These are phyloP conservation scores for Adansonia gregorii DNA, from an alignment of 441 rosid species.

Conservation along the genomic window DNA sequence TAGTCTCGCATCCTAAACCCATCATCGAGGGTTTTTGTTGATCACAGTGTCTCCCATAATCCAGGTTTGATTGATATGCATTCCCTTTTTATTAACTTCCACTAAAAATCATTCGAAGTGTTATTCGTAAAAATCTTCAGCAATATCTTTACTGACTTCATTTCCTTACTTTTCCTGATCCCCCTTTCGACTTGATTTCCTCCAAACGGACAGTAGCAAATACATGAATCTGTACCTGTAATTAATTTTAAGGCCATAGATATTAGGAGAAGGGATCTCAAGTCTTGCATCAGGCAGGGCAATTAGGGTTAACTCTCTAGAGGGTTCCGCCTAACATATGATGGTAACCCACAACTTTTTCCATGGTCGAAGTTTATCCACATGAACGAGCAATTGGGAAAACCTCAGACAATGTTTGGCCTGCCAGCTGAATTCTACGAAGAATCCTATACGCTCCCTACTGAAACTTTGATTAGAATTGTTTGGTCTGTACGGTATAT, in stretches of 20 bases:
- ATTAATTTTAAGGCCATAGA: background rate
- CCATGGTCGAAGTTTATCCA: background rate
- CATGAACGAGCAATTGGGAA: background rate
- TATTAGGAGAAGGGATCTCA: background rate
- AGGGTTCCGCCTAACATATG: background rate
- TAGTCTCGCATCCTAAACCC: constrained; percentile 17
- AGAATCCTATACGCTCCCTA: constrained; percentile 13
- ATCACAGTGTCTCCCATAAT: constrained; percentile 40
- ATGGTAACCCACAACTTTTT: background rate
- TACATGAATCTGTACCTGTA: background rate
- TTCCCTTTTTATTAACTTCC: constrained; percentile 12
- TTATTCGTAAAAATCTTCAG: background rate
- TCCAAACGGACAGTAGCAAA: background rate
- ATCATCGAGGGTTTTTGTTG: background rate
- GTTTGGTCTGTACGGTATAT: constrained; percentile 12
- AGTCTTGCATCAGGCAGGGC: background rate
- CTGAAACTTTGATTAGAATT: constrained; percentile 7
- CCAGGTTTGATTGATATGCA: constrained; percentile 31
- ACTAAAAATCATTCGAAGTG: background rate
- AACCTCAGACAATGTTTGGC: constrained; percentile 3
- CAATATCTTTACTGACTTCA: background rate
- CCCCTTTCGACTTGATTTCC: background rate
- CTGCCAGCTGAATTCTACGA: constrained; percentile 8
- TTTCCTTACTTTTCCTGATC: background rate
- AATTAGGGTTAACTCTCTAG: background rate